These are phyloP conservation scores for Hirsutella thompsonii DNA, from an alignment of 2,329 filamentous ascomycete species.

Conservation along the genomic window DNA sequence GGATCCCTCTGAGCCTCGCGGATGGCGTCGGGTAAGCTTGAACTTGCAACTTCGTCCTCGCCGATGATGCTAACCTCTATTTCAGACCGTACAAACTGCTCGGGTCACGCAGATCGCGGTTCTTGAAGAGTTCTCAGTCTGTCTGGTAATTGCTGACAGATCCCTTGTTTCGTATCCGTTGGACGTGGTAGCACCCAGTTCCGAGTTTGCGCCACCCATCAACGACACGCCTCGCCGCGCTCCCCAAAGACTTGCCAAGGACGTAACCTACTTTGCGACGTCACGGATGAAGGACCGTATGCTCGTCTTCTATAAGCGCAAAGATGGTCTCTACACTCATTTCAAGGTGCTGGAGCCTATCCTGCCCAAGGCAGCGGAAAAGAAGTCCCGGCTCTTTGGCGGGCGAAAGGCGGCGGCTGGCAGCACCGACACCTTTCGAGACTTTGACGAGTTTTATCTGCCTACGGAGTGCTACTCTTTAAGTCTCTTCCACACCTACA, in stretches of 20 bases:
- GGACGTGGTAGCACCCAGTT: slow-evolving; percentile 62
- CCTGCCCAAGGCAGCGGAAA: slow-evolving; percentile 82
- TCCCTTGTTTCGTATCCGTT: slow-evolving; percentile 87
- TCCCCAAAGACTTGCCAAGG: slow-evolving; percentile 84
- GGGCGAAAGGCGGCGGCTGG: slow-evolving; percentile 48
- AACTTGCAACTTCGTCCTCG: neutral
- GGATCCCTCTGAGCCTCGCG: slow-evolving; percentile 76
- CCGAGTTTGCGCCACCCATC: slow-evolving; percentile 45
- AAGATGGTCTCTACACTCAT: slow-evolving; percentile 79
- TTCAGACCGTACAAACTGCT: slow-evolving; percentile 58
- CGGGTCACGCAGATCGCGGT: slow-evolving; percentile 88
- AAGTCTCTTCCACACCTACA: slow-evolving; percentile 89
- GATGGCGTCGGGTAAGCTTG: slow-evolving; percentile 68
- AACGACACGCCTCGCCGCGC: slow-evolving; percentile 68
- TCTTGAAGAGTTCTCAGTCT: slow-evolving; percentile 88
- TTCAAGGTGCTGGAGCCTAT: slow-evolving; percentile 97
- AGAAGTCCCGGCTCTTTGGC: slow-evolving; percentile 56
- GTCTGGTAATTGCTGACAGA: slow-evolving; percentile 83
- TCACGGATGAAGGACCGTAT: slow-evolving; percentile 95
- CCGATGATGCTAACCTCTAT: neutral
- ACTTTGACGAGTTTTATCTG: slow-evolving; percentile 98
- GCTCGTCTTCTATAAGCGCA: slow-evolving; percentile 93
- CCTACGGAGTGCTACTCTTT: slow-evolving; percentile 89
- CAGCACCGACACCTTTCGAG: slow-evolving; percentile 87
- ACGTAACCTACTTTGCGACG: slow-evolving; percentile 93